These are phyloP conservation scores for Schizochytrium sp. DNA, from an alignment of 108 stramenopile genomes.

Conservation along the genomic window DNA sequence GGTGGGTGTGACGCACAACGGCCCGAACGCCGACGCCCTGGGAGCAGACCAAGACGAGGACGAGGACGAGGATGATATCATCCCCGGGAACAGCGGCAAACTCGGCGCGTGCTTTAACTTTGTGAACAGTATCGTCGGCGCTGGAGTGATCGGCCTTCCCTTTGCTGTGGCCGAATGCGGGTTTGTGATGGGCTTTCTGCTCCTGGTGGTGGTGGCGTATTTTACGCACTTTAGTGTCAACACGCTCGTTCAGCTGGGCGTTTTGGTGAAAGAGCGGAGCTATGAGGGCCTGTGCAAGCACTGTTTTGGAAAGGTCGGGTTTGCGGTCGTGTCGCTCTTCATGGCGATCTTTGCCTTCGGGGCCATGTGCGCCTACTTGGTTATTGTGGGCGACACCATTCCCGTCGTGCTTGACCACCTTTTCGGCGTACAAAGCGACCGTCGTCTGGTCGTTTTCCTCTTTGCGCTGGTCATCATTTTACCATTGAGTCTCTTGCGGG, in stretches of 20 bases:
- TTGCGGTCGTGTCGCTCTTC: conserved; percentile 22
- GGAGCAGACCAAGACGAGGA: not conserved
- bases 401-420: not conserved
- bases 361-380: conserved; percentile 41
- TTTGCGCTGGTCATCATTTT: conserved; percentile 19
- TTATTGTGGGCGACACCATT: conserved; percentile 39
- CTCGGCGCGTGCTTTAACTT: conserved; percentile 30
- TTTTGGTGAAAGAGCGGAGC: conserved; percentile 25
- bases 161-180: conserved; percentile 42
- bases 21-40: not conserved
- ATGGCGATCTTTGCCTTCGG: conserved; percentile 39
- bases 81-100: not conserved
- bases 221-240: conserved; percentile 22
- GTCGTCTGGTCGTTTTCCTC: not conserved
- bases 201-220: conserved; percentile 25
- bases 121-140: conserved; percentile 50
- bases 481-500: conserved; percentile 28
- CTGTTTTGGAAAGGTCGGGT: conserved; percentile 30
- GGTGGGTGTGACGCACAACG: not conserved
- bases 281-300: conserved; percentile 36
- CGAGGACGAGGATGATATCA: not conserved
- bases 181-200: not conserved
- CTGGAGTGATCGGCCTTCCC: conserved; percentile 47
- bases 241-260: conserved; percentile 37
- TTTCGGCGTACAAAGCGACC: not conserved